Conservation (phyloP, 2,329 filamentous ascomycete genomes). For the Xylariaceae sp. region DNA sequence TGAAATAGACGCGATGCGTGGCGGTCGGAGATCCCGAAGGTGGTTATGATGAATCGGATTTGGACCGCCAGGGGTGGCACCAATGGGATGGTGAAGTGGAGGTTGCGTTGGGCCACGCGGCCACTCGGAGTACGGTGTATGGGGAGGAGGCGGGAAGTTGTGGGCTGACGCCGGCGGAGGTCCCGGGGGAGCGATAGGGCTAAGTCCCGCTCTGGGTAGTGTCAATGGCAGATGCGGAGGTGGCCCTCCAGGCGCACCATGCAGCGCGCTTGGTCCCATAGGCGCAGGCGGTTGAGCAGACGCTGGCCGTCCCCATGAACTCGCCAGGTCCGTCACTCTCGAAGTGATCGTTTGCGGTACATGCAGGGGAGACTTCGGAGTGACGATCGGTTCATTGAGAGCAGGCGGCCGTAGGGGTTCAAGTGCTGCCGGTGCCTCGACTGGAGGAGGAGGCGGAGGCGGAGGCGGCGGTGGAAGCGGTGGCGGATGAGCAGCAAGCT, state of each 20-base stretch:
- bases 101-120: conserved; percentile 47
- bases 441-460: conserved; percentile 19
- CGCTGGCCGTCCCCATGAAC: conserved; percentile 25
- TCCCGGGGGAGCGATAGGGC: conserved; percentile 34
- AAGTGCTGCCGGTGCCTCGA: conserved; percentile 28
- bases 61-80: conserved; percentile 39
- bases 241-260: conserved; percentile 24
- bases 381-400: conserved; percentile 21
- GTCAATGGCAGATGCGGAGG: conserved; percentile 27
- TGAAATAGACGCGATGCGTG: conserved; percentile 40
- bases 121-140: conserved; percentile 43
- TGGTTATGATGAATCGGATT: conserved; percentile 30
- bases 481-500: conserved; percentile 34
- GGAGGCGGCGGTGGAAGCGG: too few species aligned
- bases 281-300: conserved; percentile 20
- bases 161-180: conserved; percentile 36
- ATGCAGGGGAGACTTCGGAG: conserved; percentile 27
- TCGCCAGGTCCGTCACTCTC: conserved; percentile 23
- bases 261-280: conserved; percentile 21
- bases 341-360: conserved; percentile 22
- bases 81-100: conserved; percentile 45
- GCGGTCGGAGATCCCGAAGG: conserved; percentile 46
- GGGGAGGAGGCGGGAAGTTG: conserved; percentile 37
- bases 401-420: conserved; percentile 28
- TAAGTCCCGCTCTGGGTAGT: conserved; percentile 25